A percentile compares a stretch with the other conserved stretches of the same genome.
Evolutionary conservation across 2,329 filamentous ascomycete species (phyloP).

Genomic region (Aureobasidium subglaciale): DNA sequence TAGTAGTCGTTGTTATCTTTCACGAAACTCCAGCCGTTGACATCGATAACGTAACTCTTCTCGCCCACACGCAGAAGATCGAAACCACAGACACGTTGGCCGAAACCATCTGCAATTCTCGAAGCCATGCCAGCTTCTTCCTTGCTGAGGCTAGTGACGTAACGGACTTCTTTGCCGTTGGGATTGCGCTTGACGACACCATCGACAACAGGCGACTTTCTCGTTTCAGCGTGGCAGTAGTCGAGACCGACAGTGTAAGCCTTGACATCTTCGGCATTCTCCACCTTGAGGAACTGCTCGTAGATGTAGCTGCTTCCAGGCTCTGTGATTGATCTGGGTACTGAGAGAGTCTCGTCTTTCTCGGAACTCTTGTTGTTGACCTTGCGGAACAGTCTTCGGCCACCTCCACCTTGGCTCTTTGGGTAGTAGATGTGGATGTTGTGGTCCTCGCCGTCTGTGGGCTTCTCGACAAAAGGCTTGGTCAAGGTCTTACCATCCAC

Average conservation of each 20-base stretch:
- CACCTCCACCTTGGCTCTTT: conserved; percentile 77
- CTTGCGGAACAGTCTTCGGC: conserved; percentile 87
- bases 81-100: conserved; percentile 91
- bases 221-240: conserved; percentile 93
- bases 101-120: conserved; percentile 85
- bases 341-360: conserved; percentile 67
- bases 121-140: conserved; percentile 81
- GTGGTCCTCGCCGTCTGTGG: conserved; percentile 95
- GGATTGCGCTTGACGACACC: conserved; percentile 93
- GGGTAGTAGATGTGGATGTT: conserved; percentile 99
- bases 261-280: conserved; percentile 97
- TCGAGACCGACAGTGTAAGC: conserved; percentile 91
- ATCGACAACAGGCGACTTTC: conserved; percentile 95
- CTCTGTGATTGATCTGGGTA: conserved; percentile 77
- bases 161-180: conserved; percentile 92
- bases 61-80: conserved; percentile 82
- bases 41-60: conserved; percentile 95
- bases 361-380: conserved; percentile 99
- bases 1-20: conserved; percentile 99
- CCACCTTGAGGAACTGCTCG: conserved; percentile 92
- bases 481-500: conserved; percentile 76
- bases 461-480: conserved; percentile 98
- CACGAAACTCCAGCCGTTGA: conserved; percentile 99
- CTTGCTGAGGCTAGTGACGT: conserved; percentile 75
- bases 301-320: conserved; percentile 83